Conservation (phyloP, 768 basidiomycete species). For the Tulasnella sp. region DNA sequence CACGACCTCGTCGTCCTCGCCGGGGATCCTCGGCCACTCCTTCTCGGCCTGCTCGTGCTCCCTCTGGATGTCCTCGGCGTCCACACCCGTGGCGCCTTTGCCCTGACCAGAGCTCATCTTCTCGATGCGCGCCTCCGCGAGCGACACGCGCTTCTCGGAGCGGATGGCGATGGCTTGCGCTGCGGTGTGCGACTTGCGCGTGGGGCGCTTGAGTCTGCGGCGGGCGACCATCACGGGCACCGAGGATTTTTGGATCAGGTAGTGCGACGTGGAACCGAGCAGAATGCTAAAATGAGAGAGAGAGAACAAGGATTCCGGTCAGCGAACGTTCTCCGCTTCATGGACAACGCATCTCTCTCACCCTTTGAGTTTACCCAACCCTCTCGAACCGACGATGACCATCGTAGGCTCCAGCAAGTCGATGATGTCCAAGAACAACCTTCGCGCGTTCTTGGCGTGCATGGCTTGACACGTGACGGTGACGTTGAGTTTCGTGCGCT, state of each 20-base stretch:
- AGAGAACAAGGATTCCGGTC: no score
- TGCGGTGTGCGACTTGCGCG: constrained; percentile 77
- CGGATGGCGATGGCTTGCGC: constrained; percentile 40
- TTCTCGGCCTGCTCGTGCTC: constrained; percentile 53
- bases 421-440: constrained; percentile 62
- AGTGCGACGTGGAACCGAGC: constrained; percentile 93
- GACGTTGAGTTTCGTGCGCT: constrained; percentile 87
- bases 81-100: constrained; percentile 79
- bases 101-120: constrained; percentile 77
- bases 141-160: constrained; percentile 79
- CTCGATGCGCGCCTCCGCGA: constrained; percentile 87
- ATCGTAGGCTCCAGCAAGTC: constrained; percentile 86
- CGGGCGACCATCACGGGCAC: constrained; percentile 98
- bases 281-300: constrained; percentile 63
- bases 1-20: constrained; percentile 28
- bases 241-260: constrained; percentile 90
- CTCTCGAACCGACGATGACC: constrained; percentile 95
- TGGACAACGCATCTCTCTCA: no score
- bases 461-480: constrained; percentile 90
- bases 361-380: constrained; percentile 86
- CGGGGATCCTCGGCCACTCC: constrained; percentile 40
- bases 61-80: constrained; percentile 75
- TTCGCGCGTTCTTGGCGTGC: constrained; percentile 93
- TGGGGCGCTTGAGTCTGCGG: constrained; percentile 84
- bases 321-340: no score